Conservation (phyloP, 306 rosid species). For the Gillenia trifoliata region DNA sequence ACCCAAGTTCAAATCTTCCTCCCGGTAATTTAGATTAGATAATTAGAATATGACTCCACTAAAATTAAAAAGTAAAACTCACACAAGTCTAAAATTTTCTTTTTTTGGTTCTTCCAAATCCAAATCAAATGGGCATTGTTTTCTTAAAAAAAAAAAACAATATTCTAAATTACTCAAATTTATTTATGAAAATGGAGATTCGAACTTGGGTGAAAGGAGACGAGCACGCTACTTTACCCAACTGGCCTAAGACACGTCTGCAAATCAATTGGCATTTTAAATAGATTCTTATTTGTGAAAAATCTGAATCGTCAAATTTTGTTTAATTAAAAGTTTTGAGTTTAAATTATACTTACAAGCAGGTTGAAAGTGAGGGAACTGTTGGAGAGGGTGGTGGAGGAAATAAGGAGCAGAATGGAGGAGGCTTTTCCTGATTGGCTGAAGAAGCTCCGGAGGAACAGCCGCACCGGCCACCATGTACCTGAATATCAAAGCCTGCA, state of each 20-base stretch:
- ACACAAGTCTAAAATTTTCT: too few relatives aligned
- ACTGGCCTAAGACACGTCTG: neutral
- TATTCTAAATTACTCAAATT: too few relatives aligned
- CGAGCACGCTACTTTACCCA: neutral
- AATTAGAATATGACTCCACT: too few relatives aligned
- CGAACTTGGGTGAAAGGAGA: too few relatives aligned
- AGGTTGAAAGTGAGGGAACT: slow-evolving; percentile 44
- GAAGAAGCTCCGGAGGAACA: slow-evolving; percentile 89
- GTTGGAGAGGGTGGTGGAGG: slow-evolving; percentile 62
- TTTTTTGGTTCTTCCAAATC: too few relatives aligned
- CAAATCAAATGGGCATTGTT: neutral
- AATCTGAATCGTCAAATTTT: neutral
- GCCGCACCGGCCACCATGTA: slow-evolving; percentile 84
- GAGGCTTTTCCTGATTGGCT: slow-evolving; percentile 79
- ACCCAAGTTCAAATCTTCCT: neutral
- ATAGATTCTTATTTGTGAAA: neutral
- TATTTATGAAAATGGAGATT: too few relatives aligned
- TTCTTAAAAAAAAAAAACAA: too few relatives aligned
- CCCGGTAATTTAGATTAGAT: too few relatives aligned
- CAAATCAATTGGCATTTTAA: neutral
- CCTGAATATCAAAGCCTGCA: slow-evolving; percentile 84
- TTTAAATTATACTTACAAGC: slow-evolving; percentile 46
- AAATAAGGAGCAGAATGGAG: slow-evolving; percentile 39
- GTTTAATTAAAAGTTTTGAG: neutral
- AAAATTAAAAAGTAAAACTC: too few relatives aligned